These are phyloP conservation scores for Ceratocystis cubensis DNA, from an alignment of 2,329 filamentous ascomycete genomes.

Conservation along the genomic window DNA sequence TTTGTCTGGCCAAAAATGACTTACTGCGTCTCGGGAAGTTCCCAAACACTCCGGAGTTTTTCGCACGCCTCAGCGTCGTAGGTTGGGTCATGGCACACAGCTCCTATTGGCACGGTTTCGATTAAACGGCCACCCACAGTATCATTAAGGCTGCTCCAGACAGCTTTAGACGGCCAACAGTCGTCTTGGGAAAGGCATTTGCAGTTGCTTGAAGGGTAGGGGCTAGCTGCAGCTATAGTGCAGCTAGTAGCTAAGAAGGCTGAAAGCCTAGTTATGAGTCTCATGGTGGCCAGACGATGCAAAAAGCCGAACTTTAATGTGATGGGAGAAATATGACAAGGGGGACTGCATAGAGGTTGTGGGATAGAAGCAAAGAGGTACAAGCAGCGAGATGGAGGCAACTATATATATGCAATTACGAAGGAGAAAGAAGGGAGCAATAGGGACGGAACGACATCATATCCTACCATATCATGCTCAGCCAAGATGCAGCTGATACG, in stretches of 20 bases:
- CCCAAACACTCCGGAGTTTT: slow-evolving; percentile 29
- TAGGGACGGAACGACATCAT: too few relatives aligned
- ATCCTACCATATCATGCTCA: too few relatives aligned
- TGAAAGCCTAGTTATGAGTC: slow-evolving; percentile 5
- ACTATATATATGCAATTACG: too few relatives aligned
- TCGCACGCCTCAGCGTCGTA: slow-evolving; percentile 36
- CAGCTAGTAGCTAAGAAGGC: slow-evolving; percentile 1
- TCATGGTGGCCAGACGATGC: background rate
- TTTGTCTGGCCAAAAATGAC: slow-evolving; percentile 12
- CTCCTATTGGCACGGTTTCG: slow-evolving; percentile 39
- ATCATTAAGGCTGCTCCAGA: slow-evolving; percentile 40
- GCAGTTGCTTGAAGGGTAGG: slow-evolving; percentile 26
- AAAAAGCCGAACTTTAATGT: background rate
- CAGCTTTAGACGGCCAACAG: slow-evolving; percentile 37
- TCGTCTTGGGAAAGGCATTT: slow-evolving; percentile 39
- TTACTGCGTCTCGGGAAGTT: slow-evolving; percentile 29
- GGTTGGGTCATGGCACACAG: slow-evolving; percentile 38
- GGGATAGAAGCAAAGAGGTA: too few relatives aligned
- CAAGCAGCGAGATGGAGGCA: too few relatives aligned
- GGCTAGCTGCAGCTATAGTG: background rate
- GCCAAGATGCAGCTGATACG: too few relatives aligned
- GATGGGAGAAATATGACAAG: background rate
- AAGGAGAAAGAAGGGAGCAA: too few relatives aligned
- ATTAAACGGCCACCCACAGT: slow-evolving; percentile 40
- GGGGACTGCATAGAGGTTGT: too few relatives aligned